phyloP scores from a whole-genome alignment of 1,284 basidiomycete genomes.

The Sanghuangporus baumii region DNA sequence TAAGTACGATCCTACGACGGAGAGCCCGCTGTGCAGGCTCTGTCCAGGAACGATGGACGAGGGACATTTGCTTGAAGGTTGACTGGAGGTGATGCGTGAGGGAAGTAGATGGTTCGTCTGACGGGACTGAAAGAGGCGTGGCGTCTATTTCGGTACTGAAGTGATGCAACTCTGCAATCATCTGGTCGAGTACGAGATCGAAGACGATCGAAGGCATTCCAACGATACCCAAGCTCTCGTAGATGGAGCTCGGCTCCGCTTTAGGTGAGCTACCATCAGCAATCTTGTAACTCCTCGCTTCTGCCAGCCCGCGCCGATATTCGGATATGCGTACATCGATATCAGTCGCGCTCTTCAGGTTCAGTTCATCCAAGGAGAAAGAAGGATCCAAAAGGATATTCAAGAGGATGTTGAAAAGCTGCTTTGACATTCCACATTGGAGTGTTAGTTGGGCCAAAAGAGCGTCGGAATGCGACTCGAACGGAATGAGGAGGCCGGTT shows the following conservation, averaged over 20 bases:
- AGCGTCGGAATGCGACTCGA: constrained; percentile 10
- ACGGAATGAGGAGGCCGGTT: constrained; percentile 2
- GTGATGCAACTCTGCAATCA: constrained; percentile 1
- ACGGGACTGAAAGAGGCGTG: not conserved
- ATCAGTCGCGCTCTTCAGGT: constrained; percentile 3
- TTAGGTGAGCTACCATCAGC: not conserved
- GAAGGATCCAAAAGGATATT: constrained; percentile 3
- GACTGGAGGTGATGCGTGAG: not conserved
- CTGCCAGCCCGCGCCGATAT: constrained; percentile 1
- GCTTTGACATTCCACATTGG: not conserved
- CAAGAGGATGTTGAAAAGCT: constrained; percentile 9
- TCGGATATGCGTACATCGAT: constrained; percentile 11
- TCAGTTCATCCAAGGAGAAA: constrained; percentile 5
- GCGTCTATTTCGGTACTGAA: constrained; percentile 9
- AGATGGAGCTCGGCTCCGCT: not conserved
- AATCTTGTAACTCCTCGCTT: not conserved
- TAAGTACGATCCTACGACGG: constrained; percentile 1
- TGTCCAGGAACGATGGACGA: constrained; percentile 13
- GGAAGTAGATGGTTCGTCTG: not conserved
- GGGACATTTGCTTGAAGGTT: not conserved
- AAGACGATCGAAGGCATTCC: constrained; percentile 7
- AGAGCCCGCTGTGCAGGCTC: constrained; percentile 4
- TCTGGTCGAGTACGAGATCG: constrained; percentile 7
- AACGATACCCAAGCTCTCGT: not conserved
- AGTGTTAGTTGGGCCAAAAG: constrained; percentile 8